Percentiles rank a stretch among this genome's conserved stretches.
Evolutionary conservation across 768 basidiomycete species (phyloP).

Genomic region (Cystofilobasidium capitatum): DNA sequence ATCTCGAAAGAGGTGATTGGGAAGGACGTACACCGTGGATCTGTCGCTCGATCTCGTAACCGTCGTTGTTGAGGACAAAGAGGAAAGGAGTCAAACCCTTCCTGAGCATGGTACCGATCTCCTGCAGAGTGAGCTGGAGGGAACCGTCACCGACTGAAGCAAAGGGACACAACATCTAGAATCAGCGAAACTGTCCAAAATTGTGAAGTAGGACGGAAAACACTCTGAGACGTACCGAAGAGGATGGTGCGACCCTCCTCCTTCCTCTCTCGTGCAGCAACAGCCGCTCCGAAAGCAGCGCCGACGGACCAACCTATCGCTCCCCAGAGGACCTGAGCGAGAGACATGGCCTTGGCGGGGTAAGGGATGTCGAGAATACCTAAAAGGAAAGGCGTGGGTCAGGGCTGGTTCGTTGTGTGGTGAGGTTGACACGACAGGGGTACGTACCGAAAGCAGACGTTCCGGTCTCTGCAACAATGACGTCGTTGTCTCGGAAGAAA

Average conservation of each 20-base stretch:
- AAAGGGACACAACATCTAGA: constrained; percentile 27
- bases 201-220: constrained; percentile 46
- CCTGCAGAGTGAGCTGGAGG: constrained; percentile 46
- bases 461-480: constrained; percentile 82
- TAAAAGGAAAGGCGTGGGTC: constrained; percentile 42
- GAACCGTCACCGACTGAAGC: constrained; percentile 11
- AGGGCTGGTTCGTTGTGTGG: neutral
- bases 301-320: constrained; percentile 65
- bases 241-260: constrained; percentile 55
- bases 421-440: no score
- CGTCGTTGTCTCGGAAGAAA: constrained; percentile 57
- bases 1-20: constrained; percentile 3
- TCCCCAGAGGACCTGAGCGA: constrained; percentile 77
- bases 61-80: constrained; percentile 42
- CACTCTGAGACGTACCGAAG: constrained; percentile 55
- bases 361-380: constrained; percentile 72
- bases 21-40: constrained; percentile 39
- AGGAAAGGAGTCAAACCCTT: constrained; percentile 57
- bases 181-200: constrained; percentile 27
- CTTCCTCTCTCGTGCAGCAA: constrained; percentile 57
- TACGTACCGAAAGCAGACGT: constrained; percentile 8
- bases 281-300: constrained; percentile 51
- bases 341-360: constrained; percentile 56
- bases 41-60: constrained; percentile 75
- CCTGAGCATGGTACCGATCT: constrained; percentile 57